Percentiles rank a stretch among this genome's conserved stretches.
phyloP scores from a whole-genome alignment of 176 grass and related monocot genomes.

The Oryza brachyantha region DNA sequence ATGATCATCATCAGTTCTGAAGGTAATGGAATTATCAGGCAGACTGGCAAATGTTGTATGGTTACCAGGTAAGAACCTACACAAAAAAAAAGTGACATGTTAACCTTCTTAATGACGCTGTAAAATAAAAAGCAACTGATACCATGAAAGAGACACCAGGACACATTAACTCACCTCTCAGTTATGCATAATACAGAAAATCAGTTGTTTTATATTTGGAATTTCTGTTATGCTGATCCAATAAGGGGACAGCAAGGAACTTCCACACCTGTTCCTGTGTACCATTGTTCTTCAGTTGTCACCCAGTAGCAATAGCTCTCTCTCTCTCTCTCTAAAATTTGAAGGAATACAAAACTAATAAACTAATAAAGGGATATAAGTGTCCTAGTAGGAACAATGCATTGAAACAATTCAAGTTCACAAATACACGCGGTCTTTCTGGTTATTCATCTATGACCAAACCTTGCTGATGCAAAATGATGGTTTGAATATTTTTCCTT shows the following conservation, averaged over 20 bases:
- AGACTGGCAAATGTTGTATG: neutral
- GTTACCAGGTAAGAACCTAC: neutral
- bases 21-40: neutral
- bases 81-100: neutral
- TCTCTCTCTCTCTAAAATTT: neutral
- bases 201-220: neutral
- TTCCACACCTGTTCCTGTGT: neutral
- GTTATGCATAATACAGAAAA: neutral
- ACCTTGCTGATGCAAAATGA: neutral
- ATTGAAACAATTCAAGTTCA: neutral
- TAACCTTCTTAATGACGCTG: constrained; percentile 6
- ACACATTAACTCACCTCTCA: constrained; percentile 5
- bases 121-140: constrained; percentile 9
- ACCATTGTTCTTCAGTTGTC: neutral
- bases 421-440: neutral
- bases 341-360: neutral
- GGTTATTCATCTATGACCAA: neutral
- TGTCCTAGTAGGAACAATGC: neutral
- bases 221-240: constrained; percentile 12
- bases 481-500: neutral
- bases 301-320: neutral
- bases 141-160: neutral
- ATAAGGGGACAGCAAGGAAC: neutral
- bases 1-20: neutral
- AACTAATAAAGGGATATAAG: neutral